Evolutionary conservation across 768 basidiomycete species (phyloP).

Genomic region (Lentinula sp.): DNA sequence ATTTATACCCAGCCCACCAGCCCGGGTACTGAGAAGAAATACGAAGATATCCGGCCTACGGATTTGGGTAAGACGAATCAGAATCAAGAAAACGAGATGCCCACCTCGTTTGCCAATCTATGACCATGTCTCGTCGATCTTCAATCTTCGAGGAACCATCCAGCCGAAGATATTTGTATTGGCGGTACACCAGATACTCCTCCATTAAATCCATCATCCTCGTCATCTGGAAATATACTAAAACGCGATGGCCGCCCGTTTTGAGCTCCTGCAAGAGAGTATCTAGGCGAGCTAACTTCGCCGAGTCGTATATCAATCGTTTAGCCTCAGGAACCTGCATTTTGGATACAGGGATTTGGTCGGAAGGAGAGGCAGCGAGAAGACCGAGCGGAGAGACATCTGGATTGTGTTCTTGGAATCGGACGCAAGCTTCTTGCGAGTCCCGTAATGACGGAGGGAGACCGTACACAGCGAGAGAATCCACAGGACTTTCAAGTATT

Average conservation of each 20-base stretch:
- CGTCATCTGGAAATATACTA: conserved; percentile 99
- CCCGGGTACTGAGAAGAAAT: conserved; percentile 87
- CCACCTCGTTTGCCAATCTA: conserved; percentile 96
- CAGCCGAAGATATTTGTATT: conserved; percentile 89
- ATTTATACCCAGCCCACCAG: conserved; percentile 96
- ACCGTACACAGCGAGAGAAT: conserved; percentile 78
- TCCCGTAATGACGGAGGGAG: conserved; percentile 64
- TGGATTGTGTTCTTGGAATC: conserved; percentile 47
- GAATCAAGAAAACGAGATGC: conserved; percentile 13
- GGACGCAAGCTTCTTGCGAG: conserved; percentile 40
- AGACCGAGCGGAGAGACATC: conserved; percentile 64
- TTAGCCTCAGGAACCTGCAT: conserved; percentile 96
- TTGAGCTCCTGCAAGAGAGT: conserved; percentile 88
- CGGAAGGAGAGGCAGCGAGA: conserved; percentile 52
- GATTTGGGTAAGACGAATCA: conserved; percentile 1
- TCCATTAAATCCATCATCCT: conserved; percentile 99
- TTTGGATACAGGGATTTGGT: conserved; percentile 73
- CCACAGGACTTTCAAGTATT: conserved; percentile 60
- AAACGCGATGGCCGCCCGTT: conserved; percentile 84
- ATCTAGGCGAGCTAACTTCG: conserved; percentile 90
- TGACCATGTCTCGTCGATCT: conserved; percentile 98
- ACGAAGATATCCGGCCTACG: conserved; percentile 80
- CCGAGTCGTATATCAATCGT: conserved; percentile 92
- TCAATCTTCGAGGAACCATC: conserved; percentile 94
- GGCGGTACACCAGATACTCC: conserved; percentile 94